Conservation (phyloP, 768 basidiomycete species). For the Sutorius australiensis region DNA sequence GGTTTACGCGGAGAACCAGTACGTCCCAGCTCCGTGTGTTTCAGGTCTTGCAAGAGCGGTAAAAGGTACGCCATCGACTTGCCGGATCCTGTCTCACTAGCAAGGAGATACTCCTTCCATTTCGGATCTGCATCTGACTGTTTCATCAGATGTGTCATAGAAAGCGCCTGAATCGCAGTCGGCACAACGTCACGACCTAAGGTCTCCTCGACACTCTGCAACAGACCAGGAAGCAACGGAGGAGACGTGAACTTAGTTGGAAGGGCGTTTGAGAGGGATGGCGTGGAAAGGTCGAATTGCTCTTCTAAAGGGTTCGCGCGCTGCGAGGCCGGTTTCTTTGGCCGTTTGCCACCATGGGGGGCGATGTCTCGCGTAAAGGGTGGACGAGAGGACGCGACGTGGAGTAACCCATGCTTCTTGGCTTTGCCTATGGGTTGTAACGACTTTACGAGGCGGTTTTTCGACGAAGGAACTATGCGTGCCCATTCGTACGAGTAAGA, state of each 20-base stretch:
- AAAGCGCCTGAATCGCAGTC: constrained; percentile 76
- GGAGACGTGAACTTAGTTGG: constrained; percentile 57
- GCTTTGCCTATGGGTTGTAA: constrained; percentile 26
- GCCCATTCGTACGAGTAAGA: neutral
- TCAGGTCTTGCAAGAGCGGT: constrained; percentile 76
- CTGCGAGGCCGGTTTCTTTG: neutral
- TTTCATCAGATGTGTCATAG: constrained; percentile 60
- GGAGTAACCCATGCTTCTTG: constrained; percentile 25
- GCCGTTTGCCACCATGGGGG: constrained; percentile 18
- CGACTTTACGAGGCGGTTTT: constrained; percentile 26
- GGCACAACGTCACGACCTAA: constrained; percentile 57
- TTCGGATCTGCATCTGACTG: constrained; percentile 10
- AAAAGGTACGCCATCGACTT: constrained; percentile 90
- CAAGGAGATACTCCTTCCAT: constrained; percentile 57
- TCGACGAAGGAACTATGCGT: constrained; percentile 23
- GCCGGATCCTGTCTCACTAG: constrained; percentile 87
- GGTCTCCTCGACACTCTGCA: constrained; percentile 51
- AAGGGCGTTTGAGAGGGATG: constrained; percentile 26
- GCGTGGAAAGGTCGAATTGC: constrained; percentile 36
- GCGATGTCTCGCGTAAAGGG: constrained; percentile 15
- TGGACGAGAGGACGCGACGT: constrained; percentile 20
- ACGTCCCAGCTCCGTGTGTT: constrained; percentile 49
- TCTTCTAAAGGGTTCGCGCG: constrained; percentile 29
- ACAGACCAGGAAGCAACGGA: constrained; percentile 62
- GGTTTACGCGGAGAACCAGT: constrained; percentile 3